These are phyloP conservation scores for Camellia lanceoleosa DNA, from an alignment of 148 eudicot species.

Conservation along the genomic window DNA sequence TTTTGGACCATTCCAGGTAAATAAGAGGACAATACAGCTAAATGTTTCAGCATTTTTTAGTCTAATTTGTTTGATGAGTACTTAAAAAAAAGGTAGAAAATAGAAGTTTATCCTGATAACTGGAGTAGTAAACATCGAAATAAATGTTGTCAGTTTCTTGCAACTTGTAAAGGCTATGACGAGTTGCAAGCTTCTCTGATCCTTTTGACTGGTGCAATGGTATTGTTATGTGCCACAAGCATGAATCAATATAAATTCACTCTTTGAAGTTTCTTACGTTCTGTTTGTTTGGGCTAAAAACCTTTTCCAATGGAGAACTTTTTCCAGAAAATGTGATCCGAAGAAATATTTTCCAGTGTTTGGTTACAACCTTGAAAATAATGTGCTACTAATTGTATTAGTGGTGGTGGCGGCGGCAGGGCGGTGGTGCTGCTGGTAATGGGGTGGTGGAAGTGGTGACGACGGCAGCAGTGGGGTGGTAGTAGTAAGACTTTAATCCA, in stretches of 20 bases:
- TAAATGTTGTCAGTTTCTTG: background rate
- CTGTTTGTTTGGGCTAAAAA: too few relatives aligned
- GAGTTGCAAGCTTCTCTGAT: background rate
- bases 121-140: background rate
- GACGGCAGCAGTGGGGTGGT: too few relatives aligned
- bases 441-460: too few relatives aligned
- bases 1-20: conserved; percentile 94
- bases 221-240: background rate
- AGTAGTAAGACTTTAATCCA: too few relatives aligned
- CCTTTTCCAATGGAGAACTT: too few relatives aligned
- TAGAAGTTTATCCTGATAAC: background rate
- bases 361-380: too few relatives aligned
- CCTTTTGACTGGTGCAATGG: background rate
- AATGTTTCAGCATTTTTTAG: background rate
- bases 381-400: too few relatives aligned
- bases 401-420: too few relatives aligned
- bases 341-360: too few relatives aligned
- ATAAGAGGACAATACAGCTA: background rate
- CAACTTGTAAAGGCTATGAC: background rate
- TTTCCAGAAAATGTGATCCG: too few relatives aligned
- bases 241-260: background rate
- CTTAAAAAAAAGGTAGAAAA: background rate
- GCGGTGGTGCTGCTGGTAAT: too few relatives aligned
- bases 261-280: background rate
- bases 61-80: background rate